A percentile compares a stretch with the other conserved stretches of the same genome.
phyloP scores from a whole-genome alignment of 306 rosid species.

The Astragalus membranaceus region DNA sequence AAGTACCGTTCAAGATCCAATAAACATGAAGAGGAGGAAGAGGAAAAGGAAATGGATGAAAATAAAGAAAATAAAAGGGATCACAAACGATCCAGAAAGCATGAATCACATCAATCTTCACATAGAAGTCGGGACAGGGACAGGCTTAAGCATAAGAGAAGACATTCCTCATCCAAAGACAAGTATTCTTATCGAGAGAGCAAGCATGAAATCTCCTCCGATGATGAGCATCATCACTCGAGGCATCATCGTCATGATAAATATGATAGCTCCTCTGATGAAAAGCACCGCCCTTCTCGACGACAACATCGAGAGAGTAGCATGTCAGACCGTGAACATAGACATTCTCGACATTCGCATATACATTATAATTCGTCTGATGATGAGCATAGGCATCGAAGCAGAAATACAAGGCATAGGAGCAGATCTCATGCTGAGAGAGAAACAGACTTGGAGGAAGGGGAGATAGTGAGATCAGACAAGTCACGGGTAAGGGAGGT shows the following conservation, averaged over 20 bases:
- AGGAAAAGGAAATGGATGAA: conserved; percentile 19
- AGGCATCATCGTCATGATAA: conserved; percentile 14
- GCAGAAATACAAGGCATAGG: conserved; percentile 24
- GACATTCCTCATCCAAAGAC: conserved; percentile 49
- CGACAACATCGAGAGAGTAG: conserved; percentile 13
- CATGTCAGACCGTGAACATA: conserved; percentile 32
- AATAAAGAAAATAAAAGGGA: conserved; percentile 35
- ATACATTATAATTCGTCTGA: conserved; percentile 35
- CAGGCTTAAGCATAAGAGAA: conserved; percentile 48
- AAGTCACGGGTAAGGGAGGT: conserved; percentile 34
- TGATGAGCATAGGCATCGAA: conserved; percentile 31
- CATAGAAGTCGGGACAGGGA: conserved; percentile 31
- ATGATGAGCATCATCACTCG: conserved; percentile 30
- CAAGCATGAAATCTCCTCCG: conserved; percentile 37
- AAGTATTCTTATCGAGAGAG: conserved; percentile 9
- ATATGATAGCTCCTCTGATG: conserved; percentile 28
- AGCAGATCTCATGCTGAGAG: conserved; percentile 29
- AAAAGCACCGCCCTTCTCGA: conserved; percentile 24
- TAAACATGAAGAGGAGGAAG: conserved; percentile 32
- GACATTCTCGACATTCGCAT: conserved; percentile 15
- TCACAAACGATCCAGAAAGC: conserved; percentile 50
- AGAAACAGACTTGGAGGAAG: conserved; percentile 54
- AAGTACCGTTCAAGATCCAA: conserved; percentile 53
- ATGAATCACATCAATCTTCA: conserved; percentile 48
- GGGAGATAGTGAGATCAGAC: conserved; percentile 55